Evolutionary conservation across 2,329 filamentous ascomycete species (phyloP), one percentile per base, ranked within the genome.

Genomic region (Ophiostoma triangulosporum): DNA sequence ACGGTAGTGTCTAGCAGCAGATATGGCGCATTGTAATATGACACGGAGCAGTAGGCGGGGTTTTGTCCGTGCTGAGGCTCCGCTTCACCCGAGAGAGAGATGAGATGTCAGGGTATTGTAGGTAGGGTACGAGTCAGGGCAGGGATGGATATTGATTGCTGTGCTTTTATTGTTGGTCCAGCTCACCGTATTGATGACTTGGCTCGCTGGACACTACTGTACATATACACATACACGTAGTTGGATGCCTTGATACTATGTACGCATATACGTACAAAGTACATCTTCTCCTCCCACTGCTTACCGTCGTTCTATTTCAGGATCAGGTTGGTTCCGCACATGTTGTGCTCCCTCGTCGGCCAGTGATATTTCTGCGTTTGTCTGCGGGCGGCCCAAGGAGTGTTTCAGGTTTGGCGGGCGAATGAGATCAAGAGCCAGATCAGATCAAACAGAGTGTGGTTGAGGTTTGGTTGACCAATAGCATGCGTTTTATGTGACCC

Each of bases 21-120:
- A 54, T 27, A 48, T 32, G 48, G 52, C 48, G 36, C 50, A 54
- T 31, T 45, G 29, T 52, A 48, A 52, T 48, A 55, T 55, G 50
- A 55, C 35, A 55, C 53, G 53, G 53, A 52, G 53, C 49, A 35
- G 33, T 38, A 49, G 53, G 53, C 49, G 49, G 53, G 50, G 53
- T 52, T 52, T 29, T 8, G 43, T 51, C 49, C 49, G 49, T 49
- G 48, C 43, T 24, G 43, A 36, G 40, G 49, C 50, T 52, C 36
- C 50, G 36, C 36, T 20, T 51, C 31, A 27, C 22, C 40, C 40
- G 40, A 35, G 38, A 14, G 17, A 40, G 36, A 40, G 20, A 48
- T 48, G 43, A 27, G 43, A 27, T 31, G 43, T 12, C 43, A 45
- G 40, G 40, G 40, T 45, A 45, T n/a, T n/a, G n/a, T n/a, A n/a